phyloP scores from a whole-genome alignment of 2,329 filamentous ascomycete genomes.

The Aspergillus caelatus region DNA sequence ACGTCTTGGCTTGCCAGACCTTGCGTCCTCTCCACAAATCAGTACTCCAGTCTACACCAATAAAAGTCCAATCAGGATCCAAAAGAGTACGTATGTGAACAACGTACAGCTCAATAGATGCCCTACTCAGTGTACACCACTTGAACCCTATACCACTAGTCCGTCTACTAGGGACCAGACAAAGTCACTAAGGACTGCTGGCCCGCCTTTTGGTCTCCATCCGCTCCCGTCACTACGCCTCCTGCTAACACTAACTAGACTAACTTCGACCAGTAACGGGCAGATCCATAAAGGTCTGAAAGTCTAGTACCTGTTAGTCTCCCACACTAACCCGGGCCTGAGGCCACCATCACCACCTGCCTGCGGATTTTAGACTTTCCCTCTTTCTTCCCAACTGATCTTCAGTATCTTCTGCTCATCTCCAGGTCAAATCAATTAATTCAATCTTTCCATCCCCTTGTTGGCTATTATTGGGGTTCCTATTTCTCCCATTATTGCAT shows the following conservation, averaged over 20 bases:
- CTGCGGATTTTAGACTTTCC: not conserved
- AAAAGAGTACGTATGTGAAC: constrained; percentile 2
- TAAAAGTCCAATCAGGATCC: not conserved
- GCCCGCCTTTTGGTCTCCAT: constrained; percentile 12
- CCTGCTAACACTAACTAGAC: constrained; percentile 6
- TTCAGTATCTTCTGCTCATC: not conserved
- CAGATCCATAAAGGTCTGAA: constrained; percentile 18
- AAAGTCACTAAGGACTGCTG: constrained; percentile 7
- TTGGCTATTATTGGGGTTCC: constrained; percentile 13
- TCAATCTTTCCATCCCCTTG: constrained; percentile 6
- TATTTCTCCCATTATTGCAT: constrained; percentile 9
- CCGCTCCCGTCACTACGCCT: constrained; percentile 10
- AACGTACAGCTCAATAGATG: constrained; percentile 4
- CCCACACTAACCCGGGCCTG: constrained; percentile 11
- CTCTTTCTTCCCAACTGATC: constrained; percentile 2
- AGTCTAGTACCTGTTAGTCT: constrained; percentile 17
- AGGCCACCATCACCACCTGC: constrained; percentile 10
- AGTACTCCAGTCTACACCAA: constrained; percentile 16
- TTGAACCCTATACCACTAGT: constrained; percentile 6
- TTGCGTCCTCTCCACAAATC: constrained; percentile 22
- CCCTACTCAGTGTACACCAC: constrained; percentile 1
- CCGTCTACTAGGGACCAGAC: not conserved
- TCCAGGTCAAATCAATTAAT: constrained; percentile 4
- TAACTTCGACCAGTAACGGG: constrained; percentile 16
- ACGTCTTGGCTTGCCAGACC: constrained; percentile 21